Percentiles rank a stretch among this genome's conserved stretches.
These are phyloP conservation scores for Trifolium pratense DNA, from an alignment of 306 rosid genomes.

Conservation along the genomic window DNA sequence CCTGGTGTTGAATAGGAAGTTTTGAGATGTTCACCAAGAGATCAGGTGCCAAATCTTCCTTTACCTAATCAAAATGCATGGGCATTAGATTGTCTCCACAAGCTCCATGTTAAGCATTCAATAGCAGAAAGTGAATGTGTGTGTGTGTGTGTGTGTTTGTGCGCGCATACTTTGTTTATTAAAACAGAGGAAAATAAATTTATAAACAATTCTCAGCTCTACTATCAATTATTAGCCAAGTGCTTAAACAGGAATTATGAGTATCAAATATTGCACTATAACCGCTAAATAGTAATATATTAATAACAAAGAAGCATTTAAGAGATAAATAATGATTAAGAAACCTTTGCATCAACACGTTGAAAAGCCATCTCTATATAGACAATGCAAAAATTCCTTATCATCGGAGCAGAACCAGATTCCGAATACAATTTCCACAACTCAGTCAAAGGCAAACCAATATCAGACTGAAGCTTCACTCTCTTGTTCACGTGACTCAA, in stretches of 20 bases:
- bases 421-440: slow-evolving; percentile 80
- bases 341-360: slow-evolving; percentile 68
- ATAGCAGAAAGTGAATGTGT: not conserved
- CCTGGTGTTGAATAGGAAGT: slow-evolving; percentile 91
- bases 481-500: slow-evolving; percentile 97
- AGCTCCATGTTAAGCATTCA: slow-evolving; percentile 33
- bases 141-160: not conserved
- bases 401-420: slow-evolving; percentile 67
- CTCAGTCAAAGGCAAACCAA: slow-evolving; percentile 82
- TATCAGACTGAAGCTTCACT: slow-evolving; percentile 84
- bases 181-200: not conserved
- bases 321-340: slow-evolving; percentile 28
- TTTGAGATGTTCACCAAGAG: slow-evolving; percentile 78
- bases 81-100: slow-evolving; percentile 38
- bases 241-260: slow-evolving; percentile 21
- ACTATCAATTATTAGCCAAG: slow-evolving; percentile 25
- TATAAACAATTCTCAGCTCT: not conserved
- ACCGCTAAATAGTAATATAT: slow-evolving; percentile 17
- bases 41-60: slow-evolving; percentile 76
- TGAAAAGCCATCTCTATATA: slow-evolving; percentile 96
- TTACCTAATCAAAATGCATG: slow-evolving; percentile 59
- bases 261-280: slow-evolving; percentile 4
- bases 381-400: slow-evolving; percentile 92
- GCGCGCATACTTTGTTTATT: not conserved
- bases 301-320: slow-evolving; percentile 26